Evolutionary conservation across 495 filamentous ascomycete species (phyloP).

Genomic region (Aspergillus affinis): DNA sequence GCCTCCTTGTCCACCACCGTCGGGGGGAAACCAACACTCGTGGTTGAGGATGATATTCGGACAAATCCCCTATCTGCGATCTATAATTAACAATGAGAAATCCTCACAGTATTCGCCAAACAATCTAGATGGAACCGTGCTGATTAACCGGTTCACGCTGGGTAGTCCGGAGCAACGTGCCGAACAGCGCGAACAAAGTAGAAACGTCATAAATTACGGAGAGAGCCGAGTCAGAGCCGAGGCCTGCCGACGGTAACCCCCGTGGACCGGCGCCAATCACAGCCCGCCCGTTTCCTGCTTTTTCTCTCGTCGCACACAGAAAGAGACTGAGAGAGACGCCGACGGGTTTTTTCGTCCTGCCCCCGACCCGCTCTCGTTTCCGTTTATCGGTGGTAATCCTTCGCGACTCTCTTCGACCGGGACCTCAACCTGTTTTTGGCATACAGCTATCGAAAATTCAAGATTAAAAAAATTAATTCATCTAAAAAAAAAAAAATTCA

Average conservation of each 20-base stretch:
- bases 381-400: conserved; percentile 45
- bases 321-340: conserved; percentile 19
- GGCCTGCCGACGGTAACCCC: conserved; percentile 62
- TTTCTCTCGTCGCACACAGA: conserved; percentile 24
- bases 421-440: conserved; percentile 19
- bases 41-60: not conserved
- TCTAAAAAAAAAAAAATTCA: not conserved
- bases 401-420: conserved; percentile 26
- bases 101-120: too few species aligned
- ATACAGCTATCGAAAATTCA: conserved; percentile 10
- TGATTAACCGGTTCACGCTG: too few species aligned
- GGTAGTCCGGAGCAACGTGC: conserved; percentile 25
- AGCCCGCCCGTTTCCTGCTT: conserved; percentile 28
- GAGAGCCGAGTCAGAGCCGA: conserved; percentile 44
- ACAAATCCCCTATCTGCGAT: too few species aligned
- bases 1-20: not conserved
- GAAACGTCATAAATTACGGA: conserved; percentile 46
- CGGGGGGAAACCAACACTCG: not conserved
- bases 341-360: conserved; percentile 25
- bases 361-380: conserved; percentile 39
- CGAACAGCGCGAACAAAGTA: conserved; percentile 31
- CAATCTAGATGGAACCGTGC: too few species aligned
- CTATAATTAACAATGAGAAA: too few species aligned
- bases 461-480: not conserved
- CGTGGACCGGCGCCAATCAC: conserved; percentile 46